Percentiles rank a stretch among this genome's conserved stretches.
These are phyloP conservation scores for Zoysia matrella DNA, from an alignment of 202 grass and related monocot species.

Conservation along the genomic window DNA sequence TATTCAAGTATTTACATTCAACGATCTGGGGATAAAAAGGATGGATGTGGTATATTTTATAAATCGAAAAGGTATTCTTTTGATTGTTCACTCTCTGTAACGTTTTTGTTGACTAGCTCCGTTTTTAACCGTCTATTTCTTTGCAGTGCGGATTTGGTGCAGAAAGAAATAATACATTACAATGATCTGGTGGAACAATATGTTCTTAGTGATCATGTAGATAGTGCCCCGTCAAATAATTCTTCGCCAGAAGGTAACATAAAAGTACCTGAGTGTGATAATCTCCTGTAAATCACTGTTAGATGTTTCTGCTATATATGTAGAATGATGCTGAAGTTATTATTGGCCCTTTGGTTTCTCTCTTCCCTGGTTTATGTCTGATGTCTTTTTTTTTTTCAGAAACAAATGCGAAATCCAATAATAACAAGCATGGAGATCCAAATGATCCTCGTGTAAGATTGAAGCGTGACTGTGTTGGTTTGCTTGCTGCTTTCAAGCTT, in stretches of 20 bases:
- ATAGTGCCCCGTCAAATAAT: slow-evolving; percentile 46
- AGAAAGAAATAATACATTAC: slow-evolving; percentile 91
- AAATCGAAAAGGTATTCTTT: slow-evolving; percentile 63
- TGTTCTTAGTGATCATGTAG: slow-evolving; percentile 49
- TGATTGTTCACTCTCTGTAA: background rate
- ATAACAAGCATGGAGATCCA: slow-evolving; percentile 61
- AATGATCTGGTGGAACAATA: slow-evolving; percentile 82
- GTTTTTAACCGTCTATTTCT: slow-evolving; percentile 33
- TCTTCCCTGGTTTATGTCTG: slow-evolving; percentile 14
- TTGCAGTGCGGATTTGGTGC: slow-evolving; percentile 75
- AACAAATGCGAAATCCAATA: slow-evolving; percentile 40
- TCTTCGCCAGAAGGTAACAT: slow-evolving; percentile 48
- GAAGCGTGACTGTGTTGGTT: slow-evolving; percentile 89
- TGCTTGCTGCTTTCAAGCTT: slow-evolving; percentile 88
- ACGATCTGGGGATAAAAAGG: slow-evolving; percentile 78
- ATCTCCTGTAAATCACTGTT: slow-evolving; percentile 16
- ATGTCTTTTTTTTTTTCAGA: slow-evolving; percentile 34
- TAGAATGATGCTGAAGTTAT: slow-evolving; percentile 18
- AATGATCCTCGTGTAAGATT: slow-evolving; percentile 87
- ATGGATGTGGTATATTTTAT: slow-evolving; percentile 98
- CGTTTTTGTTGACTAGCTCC: background rate
- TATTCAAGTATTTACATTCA: slow-evolving; percentile 93
- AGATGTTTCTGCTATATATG: background rate
- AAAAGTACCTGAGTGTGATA: slow-evolving; percentile 25
- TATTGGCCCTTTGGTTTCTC: slow-evolving; percentile 21